Evolutionary conservation across 257 asterid species (phyloP), one percentile per base, ranked within the genome.

Genomic region (Solanum clarkiae): DNA sequence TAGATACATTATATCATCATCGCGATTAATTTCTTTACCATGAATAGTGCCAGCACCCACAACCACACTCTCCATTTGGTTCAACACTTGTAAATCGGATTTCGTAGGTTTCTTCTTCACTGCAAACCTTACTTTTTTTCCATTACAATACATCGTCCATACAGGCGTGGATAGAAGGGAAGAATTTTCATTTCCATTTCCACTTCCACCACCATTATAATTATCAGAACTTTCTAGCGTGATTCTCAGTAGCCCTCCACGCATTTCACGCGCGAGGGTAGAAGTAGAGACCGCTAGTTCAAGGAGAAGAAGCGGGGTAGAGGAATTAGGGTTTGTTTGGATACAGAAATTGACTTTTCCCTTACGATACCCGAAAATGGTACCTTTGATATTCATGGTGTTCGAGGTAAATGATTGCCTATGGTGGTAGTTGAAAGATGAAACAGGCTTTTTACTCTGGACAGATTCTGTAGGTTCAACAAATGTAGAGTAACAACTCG

Each of bases 101-200:
- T 65, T 86, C 1, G 90, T 85, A 0, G 92, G 91, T 11, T 81
- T 85, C 32, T 90, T 71, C 85, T 83, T 92, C 13, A 88, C 87
- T 0, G 97, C 92, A 17, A 87, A 92, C 84, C 97, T 94, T n/a
- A 87, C 60, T 66, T 90, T 90, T 49, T 90, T 92, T 0, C 97
- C 94, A 16, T 93, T 92, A 36, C 93, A 92, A 77, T 87, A 89
- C 95, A 93, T 90, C 4, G 83, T 92, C 95, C 95, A 93, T 22
- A 86, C 55, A 0, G 92, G 93, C 92, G 82, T 87, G 13, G 93
- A 90, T 10, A 92, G 42, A 7, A 93, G 87, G 29, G 88, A 72
- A 24, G 87, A 65, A 17, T 15, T 36, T 1, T 51, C 45, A 26
- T 36, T 11, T 53, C 57, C 57, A 36, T 85, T 36, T 9, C 24